phyloP scores from a whole-genome alignment of 768 basidiomycete species.

The Phylloporus scabripes region DNA sequence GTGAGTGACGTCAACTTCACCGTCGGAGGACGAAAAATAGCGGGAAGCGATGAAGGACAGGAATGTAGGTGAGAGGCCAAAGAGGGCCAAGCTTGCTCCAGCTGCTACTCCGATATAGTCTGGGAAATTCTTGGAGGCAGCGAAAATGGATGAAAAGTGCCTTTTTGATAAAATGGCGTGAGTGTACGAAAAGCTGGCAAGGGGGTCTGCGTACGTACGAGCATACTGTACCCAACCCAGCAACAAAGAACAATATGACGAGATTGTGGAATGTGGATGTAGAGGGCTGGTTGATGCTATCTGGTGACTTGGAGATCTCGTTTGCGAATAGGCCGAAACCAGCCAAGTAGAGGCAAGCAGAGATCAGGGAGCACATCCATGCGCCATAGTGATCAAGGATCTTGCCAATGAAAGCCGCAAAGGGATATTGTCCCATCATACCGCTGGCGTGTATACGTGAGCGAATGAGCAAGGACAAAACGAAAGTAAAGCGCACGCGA shows the following conservation, averaged over 20 bases:
- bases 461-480: not conserved
- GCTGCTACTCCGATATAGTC: conserved; percentile 58
- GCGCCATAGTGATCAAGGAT: conserved; percentile 65
- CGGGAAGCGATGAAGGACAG: conserved; percentile 59
- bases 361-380: conserved; percentile 57
- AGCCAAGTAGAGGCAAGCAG: conserved; percentile 50
- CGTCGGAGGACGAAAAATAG: conserved; percentile 48
- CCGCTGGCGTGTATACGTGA: conserved; percentile 42
- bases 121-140: conserved; percentile 69
- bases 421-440: conserved; percentile 77
- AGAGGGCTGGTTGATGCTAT: conserved; percentile 34
- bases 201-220: conserved; percentile 51
- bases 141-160: conserved; percentile 71
- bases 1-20: conserved; percentile 41
- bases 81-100: conserved; percentile 64
- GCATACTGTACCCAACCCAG: conserved; percentile 64
- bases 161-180: conserved; percentile 20
- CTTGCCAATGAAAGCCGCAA: conserved; percentile 64
- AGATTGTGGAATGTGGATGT: conserved; percentile 46
- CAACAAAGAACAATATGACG: conserved; percentile 53
- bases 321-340: conserved; percentile 62
- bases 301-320: conserved; percentile 47
- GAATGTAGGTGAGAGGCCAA: conserved; percentile 77
- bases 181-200: not conserved
- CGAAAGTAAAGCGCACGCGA: conserved; percentile 57